Percentiles rank a stretch among this genome's conserved stretches.
Conservation (phyloP, 2,329 filamentous ascomycete genomes). For the Aspergillus sp. region DNA sequence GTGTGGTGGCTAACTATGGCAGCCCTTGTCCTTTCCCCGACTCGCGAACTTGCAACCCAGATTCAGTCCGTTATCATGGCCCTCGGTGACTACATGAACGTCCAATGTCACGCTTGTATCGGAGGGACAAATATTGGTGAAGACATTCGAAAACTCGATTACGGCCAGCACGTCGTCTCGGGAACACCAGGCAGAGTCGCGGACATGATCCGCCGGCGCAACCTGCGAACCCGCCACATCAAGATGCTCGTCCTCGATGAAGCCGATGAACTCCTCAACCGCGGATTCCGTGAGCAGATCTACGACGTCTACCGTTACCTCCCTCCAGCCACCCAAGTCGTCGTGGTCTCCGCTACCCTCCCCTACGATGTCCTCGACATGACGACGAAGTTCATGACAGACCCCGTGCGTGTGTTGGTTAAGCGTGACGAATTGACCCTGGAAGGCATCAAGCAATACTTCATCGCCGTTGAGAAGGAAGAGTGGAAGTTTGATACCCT, state of each 20-base stretch:
- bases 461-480: slow-evolving; percentile 98
- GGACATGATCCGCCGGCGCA: slow-evolving; percentile 72
- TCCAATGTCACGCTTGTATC: slow-evolving; percentile 97
- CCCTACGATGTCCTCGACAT: slow-evolving; percentile 98
- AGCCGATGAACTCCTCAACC: slow-evolving; percentile 75
- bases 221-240: slow-evolving; percentile 66
- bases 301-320: slow-evolving; percentile 98
- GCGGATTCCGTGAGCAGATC: slow-evolving; percentile 96
- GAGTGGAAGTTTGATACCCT: slow-evolving; percentile 99
- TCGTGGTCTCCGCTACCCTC: slow-evolving; percentile 91
- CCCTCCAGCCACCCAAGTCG: slow-evolving; percentile 94
- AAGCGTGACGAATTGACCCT: slow-evolving; percentile 98
- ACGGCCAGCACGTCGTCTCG: slow-evolving; percentile 95
- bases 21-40: slow-evolving; percentile 90
- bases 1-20: slow-evolving; percentile 3
- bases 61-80: slow-evolving; percentile 99
- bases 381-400: slow-evolving; percentile 99
- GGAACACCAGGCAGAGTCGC: slow-evolving; percentile 93
- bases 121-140: slow-evolving; percentile 97
- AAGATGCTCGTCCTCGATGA: slow-evolving; percentile 74
- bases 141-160: slow-evolving; percentile 94
- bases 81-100: slow-evolving; percentile 99
- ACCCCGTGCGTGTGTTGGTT: slow-evolving; percentile 90
- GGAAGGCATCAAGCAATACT: slow-evolving; percentile 97
- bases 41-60: slow-evolving; percentile 92